These are phyloP conservation scores for Rhodamnia argentea DNA, from an alignment of 345 rosid genomes.

Conservation along the genomic window DNA sequence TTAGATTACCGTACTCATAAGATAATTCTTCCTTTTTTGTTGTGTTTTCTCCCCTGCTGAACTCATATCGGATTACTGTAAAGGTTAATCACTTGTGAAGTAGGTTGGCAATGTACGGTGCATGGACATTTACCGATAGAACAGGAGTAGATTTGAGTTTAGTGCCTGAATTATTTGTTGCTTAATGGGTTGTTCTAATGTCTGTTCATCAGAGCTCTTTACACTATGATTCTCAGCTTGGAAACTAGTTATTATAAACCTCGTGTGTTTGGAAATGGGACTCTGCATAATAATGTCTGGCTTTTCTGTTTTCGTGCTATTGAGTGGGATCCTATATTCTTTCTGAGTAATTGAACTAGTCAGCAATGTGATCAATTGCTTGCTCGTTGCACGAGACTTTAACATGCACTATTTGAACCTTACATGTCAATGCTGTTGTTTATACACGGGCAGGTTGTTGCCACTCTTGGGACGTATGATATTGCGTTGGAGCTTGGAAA, in stretches of 20 bases:
- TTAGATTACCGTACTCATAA: rapidly evolving
- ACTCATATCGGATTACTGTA: background rate
- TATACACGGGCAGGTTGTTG: conserved; percentile 45
- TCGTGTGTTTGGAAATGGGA: background rate
- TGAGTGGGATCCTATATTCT: background rate
- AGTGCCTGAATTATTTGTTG: background rate
- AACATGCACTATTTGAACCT: background rate
- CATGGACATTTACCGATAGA: background rate
- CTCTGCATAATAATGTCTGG: background rate
- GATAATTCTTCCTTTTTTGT: background rate
- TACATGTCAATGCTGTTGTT: background rate
- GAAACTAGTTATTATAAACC: background rate
- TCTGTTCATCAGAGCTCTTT: background rate
- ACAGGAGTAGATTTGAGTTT: background rate
- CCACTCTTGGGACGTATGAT: conserved; percentile 86
- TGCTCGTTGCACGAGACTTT: background rate
- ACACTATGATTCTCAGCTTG: background rate
- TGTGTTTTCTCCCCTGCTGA: background rate
- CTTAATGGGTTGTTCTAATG: background rate
- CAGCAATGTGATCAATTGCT: background rate
- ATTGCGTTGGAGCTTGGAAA: conserved; percentile 81
- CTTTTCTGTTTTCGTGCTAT: background rate
- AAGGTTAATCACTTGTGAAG: background rate
- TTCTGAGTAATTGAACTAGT: background rate
- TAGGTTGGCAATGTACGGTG: background rate